Evolutionary conservation across 306 rosid genomes (phyloP), one percentile per base, ranked within the genome.

Genomic region (Rosa chinensis): DNA sequence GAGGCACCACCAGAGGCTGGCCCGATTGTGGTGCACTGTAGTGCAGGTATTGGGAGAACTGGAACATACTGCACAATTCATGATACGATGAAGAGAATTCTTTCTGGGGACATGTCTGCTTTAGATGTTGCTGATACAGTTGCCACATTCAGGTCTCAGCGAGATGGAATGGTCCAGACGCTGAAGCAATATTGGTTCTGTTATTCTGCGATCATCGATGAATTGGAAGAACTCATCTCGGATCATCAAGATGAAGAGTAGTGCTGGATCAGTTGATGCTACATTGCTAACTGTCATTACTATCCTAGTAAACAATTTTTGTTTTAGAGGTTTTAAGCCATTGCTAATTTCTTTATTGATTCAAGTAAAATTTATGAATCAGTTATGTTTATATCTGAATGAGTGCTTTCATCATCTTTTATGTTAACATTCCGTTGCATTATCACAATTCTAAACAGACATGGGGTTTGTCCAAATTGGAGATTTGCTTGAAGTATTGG

Each of bases 31-130:
- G 93, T 94, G 85, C 99, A 92, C 81, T 94, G 97, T 97, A 94
- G 99, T 91, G 97, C 99, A 94, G 97, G 99, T 77, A 89, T 91
- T 82, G 99, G 97, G 79, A 92, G 99, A 83, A 94, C 97, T 18
- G 97, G 99, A 86, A 85, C 99, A 79, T 94, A 91, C 89, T 94
- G 99, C 76, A 62, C 95, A 72, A 86, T 94, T 78, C 97, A 94
- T 81, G 91, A 89, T 83, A 91, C 99, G 62, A 81, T 94, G 85
- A 97, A 92, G 85, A 92, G 97, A 85, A 92, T 94, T 85, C 93
- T 94, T 73, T 82, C 84, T 48, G 97, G 95, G 79, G 99, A 94
- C 85, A 88, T 86, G 93, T 87, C 97, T 84, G 97, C 97, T 70
- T 83, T 92, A 81, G 85, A 92, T 91, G 86, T 92, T 69, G 91